Evolutionary conservation across 2,329 filamentous ascomycete species (phyloP).

Genomic region (Arthroderma uncinatum): DNA sequence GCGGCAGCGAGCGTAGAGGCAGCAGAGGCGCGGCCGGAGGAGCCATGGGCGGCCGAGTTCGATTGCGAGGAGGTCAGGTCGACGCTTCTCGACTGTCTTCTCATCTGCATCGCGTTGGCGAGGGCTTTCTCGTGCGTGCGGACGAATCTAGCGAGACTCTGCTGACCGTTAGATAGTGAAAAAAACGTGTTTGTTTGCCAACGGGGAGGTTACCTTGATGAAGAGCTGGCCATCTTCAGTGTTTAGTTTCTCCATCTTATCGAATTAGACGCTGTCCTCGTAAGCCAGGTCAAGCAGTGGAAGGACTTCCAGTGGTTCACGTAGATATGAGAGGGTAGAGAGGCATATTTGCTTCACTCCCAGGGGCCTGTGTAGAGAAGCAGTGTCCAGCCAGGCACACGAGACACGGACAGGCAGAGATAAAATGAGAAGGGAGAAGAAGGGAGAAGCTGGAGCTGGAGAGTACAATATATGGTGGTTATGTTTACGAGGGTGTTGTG

Average conservation of each 20-base stretch:
- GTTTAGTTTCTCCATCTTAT: slow-evolving; percentile 38
- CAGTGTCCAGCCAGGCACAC: neutral
- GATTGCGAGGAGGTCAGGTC: slow-evolving; percentile 47
- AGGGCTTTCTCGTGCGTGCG: slow-evolving; percentile 94
- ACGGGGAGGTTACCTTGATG: slow-evolving; percentile 29
- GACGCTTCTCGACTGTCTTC: slow-evolving; percentile 60
- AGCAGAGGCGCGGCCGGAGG: slow-evolving; percentile 55
- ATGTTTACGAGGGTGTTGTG: slow-evolving; percentile 4
- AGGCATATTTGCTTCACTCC: neutral
- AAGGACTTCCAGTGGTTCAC: neutral
- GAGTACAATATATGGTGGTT: neutral
- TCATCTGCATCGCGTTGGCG: slow-evolving; percentile 85
- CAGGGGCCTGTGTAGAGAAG: neutral
- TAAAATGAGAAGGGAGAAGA: neutral
- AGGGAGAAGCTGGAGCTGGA: neutral
- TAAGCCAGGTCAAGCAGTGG: neutral
- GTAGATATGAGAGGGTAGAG: neutral
- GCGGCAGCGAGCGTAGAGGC: slow-evolving; percentile 66
- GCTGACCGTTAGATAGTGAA: too few relatives aligned
- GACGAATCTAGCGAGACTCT: slow-evolving; percentile 95
- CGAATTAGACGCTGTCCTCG: neutral
- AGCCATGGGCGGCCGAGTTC: slow-evolving; percentile 48
- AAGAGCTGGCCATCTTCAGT: slow-evolving; percentile 42
- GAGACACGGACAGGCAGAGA: neutral
- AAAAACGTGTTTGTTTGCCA: slow-evolving; percentile 1